phyloP scores from a whole-genome alignment of 192 early-diverging fungal species.

The Dispira simplex region DNA sequence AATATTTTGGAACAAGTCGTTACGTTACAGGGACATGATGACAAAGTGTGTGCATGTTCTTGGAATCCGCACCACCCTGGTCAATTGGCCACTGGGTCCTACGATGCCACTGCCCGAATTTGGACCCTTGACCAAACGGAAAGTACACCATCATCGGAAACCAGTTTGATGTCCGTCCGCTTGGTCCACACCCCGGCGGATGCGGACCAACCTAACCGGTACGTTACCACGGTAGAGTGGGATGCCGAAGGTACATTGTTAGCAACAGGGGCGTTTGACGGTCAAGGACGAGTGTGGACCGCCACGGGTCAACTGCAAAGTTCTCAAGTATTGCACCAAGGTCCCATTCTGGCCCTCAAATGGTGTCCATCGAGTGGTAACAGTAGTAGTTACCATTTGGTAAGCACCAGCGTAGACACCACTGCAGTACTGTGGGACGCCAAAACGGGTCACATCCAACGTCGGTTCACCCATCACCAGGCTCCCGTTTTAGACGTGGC shows the following conservation, averaged over 20 bases:
- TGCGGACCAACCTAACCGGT: conserved; percentile 30
- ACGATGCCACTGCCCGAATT: conserved; percentile 58
- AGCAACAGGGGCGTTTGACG: conserved; percentile 67
- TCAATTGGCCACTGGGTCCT: conserved; percentile 55
- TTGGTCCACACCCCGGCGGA: conserved; percentile 29
- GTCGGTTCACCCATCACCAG: background rate
- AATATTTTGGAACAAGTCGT: conserved; percentile 42
- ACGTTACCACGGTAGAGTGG: conserved; percentile 68
- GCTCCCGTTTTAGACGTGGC: conserved; percentile 57
- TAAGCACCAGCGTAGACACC: conserved; percentile 54
- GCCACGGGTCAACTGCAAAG: conserved; percentile 37
- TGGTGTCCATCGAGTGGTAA: conserved; percentile 51
- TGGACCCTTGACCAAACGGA: conserved; percentile 48
- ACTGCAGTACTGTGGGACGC: conserved; percentile 70
- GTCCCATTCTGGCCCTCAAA: conserved; percentile 62
- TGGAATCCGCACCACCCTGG: conserved; percentile 51
- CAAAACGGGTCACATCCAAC: conserved; percentile 36
- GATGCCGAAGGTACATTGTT: conserved; percentile 52
- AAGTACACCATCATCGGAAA: conserved; percentile 13
- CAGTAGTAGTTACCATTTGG: conserved; percentile 20
- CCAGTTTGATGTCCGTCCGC: conserved; percentile 27
- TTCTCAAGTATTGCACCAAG: conserved; percentile 41
- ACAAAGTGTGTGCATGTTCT: conserved; percentile 43
- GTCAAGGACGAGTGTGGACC: conserved; percentile 58
- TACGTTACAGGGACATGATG: conserved; percentile 35